phyloP scores from a whole-genome alignment of 2,329 filamentous ascomycete genomes.

The Periglandula ipomoeae region DNA sequence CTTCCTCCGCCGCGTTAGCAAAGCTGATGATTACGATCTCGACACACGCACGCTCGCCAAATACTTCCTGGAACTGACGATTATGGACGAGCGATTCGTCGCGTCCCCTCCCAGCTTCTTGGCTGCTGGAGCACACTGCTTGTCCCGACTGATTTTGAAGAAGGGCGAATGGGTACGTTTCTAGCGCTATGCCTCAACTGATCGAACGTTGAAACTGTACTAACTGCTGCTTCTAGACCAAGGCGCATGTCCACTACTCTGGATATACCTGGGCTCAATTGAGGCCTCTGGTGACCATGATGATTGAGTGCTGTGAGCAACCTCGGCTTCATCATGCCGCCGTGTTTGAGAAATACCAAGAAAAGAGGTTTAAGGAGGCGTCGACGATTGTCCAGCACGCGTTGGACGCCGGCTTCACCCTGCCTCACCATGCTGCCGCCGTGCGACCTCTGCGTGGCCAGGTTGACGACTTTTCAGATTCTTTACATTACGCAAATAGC shows the following conservation, averaged over 20 bases:
- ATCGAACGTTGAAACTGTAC: not conserved
- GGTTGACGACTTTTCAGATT: constrained; percentile 16
- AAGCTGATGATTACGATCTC: constrained; percentile 94
- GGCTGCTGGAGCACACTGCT: constrained; percentile 84
- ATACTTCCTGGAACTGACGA: constrained; percentile 92
- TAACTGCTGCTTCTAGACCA: constrained; percentile 42
- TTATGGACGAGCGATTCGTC: constrained; percentile 98
- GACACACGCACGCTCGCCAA: constrained; percentile 94
- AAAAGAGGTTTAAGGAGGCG: constrained; percentile 78
- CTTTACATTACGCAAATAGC: constrained; percentile 16
- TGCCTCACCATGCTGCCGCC: constrained; percentile 34
- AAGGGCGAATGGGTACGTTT: constrained; percentile 85
- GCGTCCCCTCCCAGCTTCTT: constrained; percentile 83
- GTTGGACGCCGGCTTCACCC: constrained; percentile 50
- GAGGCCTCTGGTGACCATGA: constrained; percentile 63
- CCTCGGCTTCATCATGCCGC: constrained; percentile 74
- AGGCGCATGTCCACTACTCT: constrained; percentile 82
- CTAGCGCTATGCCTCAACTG: no score
- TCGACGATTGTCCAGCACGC: constrained; percentile 72
- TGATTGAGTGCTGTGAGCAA: constrained; percentile 80
- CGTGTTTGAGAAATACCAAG: constrained; percentile 86
- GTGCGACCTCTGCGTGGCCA: constrained; percentile 21
- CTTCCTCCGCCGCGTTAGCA: constrained; percentile 93
- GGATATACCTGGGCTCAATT: constrained; percentile 86
- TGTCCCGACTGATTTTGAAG: constrained; percentile 77